A percentile compares a stretch with the other conserved stretches of the same genome.
These are phyloP conservation scores for Sodiomyces alkalinus DNA, from an alignment of 2,329 filamentous ascomycete genomes.

Conservation along the genomic window DNA sequence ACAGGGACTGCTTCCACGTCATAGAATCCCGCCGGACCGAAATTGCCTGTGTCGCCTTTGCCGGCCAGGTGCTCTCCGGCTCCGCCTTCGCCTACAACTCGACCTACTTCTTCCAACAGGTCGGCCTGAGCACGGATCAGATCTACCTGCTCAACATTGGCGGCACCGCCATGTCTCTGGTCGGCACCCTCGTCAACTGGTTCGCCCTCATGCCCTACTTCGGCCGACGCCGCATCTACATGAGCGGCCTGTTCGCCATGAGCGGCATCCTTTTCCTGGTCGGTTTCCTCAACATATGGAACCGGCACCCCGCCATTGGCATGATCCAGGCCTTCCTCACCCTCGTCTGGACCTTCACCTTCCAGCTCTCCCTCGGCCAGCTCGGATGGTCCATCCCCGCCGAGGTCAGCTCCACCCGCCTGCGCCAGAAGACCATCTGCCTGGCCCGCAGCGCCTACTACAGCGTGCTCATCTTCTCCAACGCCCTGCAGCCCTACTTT, in stretches of 20 bases:
- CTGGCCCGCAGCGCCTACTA: conserved; percentile 16
- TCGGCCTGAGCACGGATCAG: conserved; percentile 13
- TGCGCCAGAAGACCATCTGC: conserved; percentile 17
- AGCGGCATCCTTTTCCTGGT: conserved; percentile 18
- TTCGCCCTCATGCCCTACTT: conserved; percentile 21
- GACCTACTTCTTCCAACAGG: conserved; percentile 20
- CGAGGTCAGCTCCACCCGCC: conserved; percentile 17
- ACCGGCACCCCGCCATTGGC: conserved; percentile 18
- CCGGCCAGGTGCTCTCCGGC: conserved; percentile 15
- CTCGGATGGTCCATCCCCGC: conserved; percentile 18
- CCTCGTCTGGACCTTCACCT: conserved; percentile 13
- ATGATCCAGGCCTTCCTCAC: conserved; percentile 15
- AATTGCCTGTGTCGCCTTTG: conserved; percentile 16
- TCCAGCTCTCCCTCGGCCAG: conserved; percentile 19
- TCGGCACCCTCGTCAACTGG: conserved; percentile 26
- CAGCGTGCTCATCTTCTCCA: conserved; percentile 11
- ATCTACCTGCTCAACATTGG: conserved; percentile 15
- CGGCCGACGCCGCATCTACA: conserved; percentile 24
- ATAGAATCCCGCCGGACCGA: conserved; percentile 23
- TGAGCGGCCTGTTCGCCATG: conserved; percentile 23
- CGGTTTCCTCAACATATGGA: conserved; percentile 21
- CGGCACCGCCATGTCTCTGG: conserved; percentile 19
- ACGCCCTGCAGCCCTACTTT: conserved; percentile 5
- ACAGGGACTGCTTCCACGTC: conserved; percentile 26
- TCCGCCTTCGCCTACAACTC: conserved; percentile 17